Conservation (phyloP, 2,329 filamentous ascomycete genomes). For the Epicoccum sorghinum region DNA sequence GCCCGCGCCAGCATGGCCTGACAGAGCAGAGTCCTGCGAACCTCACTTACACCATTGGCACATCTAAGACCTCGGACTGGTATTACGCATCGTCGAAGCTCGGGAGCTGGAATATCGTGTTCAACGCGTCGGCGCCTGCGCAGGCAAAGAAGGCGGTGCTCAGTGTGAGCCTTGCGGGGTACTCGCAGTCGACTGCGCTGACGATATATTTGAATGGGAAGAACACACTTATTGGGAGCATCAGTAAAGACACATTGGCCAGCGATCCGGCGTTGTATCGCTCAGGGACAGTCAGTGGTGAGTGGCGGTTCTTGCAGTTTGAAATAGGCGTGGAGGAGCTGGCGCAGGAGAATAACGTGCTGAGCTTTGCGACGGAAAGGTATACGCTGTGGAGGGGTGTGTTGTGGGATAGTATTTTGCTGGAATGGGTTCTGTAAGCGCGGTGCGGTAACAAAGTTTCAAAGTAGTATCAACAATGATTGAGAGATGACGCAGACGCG, state of each 20-base stretch:
- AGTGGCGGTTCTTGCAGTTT: conserved; percentile 53
- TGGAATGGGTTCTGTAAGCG: conserved; percentile 34
- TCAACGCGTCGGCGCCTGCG: conserved; percentile 30
- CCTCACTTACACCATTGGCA: conserved; percentile 49
- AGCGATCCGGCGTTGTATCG: conserved; percentile 49
- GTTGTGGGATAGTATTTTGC: conserved; percentile 45
- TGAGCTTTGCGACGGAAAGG: conserved; percentile 39
- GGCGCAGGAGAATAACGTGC: conserved; percentile 34
- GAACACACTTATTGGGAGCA: conserved; percentile 36
- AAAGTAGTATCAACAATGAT: too few species aligned
- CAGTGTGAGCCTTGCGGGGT: conserved; percentile 50
- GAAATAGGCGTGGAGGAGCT: conserved; percentile 29
- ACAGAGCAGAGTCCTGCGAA: conserved; percentile 51
- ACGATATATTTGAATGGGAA: conserved; percentile 45
- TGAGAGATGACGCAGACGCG: too few species aligned
- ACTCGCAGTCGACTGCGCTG: conserved; percentile 45
- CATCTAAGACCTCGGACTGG: conserved; percentile 46
- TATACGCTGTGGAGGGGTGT: conserved; percentile 44
- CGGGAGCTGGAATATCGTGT: conserved; percentile 27
- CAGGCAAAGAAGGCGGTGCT: conserved; percentile 39
- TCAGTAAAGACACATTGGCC: conserved; percentile 35
- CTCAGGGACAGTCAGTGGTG: conserved; percentile 50
- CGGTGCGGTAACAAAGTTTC: too few species aligned
- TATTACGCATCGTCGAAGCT: conserved; percentile 51
- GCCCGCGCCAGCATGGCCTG: conserved; percentile 51